Percentiles rank a stretch among this genome's conserved stretches.
These are phyloP conservation scores for Tilletia setariae DNA, from an alignment of 1,284 basidiomycete species.

Conservation along the genomic window DNA sequence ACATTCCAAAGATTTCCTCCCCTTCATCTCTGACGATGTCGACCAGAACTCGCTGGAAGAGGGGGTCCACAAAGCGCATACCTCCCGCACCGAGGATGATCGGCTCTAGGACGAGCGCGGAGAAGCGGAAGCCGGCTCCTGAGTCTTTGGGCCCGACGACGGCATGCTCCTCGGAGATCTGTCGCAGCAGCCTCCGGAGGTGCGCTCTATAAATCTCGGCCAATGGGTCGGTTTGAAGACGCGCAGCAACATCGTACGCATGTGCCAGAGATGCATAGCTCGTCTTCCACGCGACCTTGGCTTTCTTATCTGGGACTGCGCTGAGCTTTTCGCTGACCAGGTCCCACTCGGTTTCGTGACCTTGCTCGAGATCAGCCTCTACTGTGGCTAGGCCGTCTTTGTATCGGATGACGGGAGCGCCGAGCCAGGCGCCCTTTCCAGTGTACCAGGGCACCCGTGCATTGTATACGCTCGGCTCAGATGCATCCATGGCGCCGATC, in stretches of 20 bases:
- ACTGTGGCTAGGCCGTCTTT: conserved; percentile 65
- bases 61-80: conserved; percentile 95
- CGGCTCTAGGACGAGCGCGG: conserved; percentile 83
- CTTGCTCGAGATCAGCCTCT: conserved; percentile 50
- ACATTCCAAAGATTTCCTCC: conserved; percentile 55
- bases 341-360: conserved; percentile 29
- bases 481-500: conserved; percentile 95
- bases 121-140: conserved; percentile 56
- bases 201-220: conserved; percentile 66
- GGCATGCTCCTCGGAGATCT: conserved; percentile 54
- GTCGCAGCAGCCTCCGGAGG: conserved; percentile 61
- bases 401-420: conserved; percentile 73
- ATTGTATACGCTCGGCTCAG: conserved; percentile 79
- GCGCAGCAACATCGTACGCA: conserved; percentile 70
- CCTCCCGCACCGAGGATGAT: conserved; percentile 92
- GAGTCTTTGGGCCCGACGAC: conserved; percentile 35
- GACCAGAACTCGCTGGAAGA: conserved; percentile 85
- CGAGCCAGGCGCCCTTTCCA: conserved; percentile 88
- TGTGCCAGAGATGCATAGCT: conserved; percentile 60
- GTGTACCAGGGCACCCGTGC: conserved; percentile 86
- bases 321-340: not conserved
- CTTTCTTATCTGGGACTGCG: not conserved
- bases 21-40: conserved; percentile 68
- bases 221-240: conserved; percentile 63
- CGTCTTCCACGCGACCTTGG: not conserved